Percentiles rank a stretch among this genome's conserved stretches.
phyloP scores from a whole-genome alignment of 306 rosid species.

The Cucurbita maxima region DNA sequence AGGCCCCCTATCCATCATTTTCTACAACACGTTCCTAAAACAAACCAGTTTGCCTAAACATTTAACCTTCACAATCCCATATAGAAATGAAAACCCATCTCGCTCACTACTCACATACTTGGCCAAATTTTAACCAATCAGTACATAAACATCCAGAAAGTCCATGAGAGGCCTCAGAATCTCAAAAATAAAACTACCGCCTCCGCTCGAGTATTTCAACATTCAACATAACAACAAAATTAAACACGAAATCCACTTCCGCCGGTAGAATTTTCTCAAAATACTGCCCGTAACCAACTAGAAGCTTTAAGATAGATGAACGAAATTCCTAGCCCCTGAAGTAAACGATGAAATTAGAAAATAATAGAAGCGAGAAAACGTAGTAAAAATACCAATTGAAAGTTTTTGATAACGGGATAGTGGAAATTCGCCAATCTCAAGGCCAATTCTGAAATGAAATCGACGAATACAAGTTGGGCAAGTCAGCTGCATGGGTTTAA shows the following conservation, averaged over 20 bases:
- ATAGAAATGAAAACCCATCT: not conserved
- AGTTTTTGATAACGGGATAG: too few species aligned
- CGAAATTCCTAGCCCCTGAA: not conserved
- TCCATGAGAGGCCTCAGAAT: not conserved
- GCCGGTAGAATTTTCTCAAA: not conserved
- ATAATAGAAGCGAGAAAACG: not conserved
- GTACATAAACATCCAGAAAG: not conserved
- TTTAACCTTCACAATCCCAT: not conserved
- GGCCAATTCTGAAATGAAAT: not conserved
- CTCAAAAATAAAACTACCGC: not conserved
- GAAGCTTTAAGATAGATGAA: not conserved
- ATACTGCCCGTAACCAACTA: not conserved
- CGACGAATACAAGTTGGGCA: not conserved
- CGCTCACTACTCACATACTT: not conserved
- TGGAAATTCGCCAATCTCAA: not conserved
- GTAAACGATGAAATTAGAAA: not conserved
- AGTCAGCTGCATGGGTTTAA: conserved; percentile 5
- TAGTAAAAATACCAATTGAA: too few species aligned
- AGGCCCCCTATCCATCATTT: conserved; percentile 32
- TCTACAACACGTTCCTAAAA: conserved; percentile 2
- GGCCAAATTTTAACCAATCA: not conserved
- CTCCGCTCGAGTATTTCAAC: not conserved
- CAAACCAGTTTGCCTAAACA: not conserved
- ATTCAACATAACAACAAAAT: not conserved
- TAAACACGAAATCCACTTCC: not conserved